Evolutionary conservation across 768 basidiomycete genomes (phyloP).

Genomic region (Russula abietina): DNA sequence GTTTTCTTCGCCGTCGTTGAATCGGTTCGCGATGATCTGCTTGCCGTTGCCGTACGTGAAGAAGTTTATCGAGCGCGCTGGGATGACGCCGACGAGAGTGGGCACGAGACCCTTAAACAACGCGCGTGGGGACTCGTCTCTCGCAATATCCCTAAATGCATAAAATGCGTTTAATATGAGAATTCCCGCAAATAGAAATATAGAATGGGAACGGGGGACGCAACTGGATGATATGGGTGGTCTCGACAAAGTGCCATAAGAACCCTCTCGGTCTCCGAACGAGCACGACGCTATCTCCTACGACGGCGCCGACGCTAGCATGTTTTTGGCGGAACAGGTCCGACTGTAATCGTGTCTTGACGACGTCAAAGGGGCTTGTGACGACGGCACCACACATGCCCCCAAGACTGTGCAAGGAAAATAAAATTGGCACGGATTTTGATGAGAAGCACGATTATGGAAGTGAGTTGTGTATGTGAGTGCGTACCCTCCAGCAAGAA

Average conservation of each 20-base stretch:
- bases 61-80: conserved; percentile 96
- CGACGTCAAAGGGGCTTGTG: conserved; percentile 96
- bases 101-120: conserved; percentile 94
- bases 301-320: conserved; percentile 28
- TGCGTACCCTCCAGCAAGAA: conserved; percentile 80
- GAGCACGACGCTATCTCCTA: conserved; percentile 32
- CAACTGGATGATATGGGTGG: conserved; percentile 81
- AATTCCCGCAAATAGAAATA: too few relatives aligned
- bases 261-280: conserved; percentile 44
- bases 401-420: conserved; percentile 54
- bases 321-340: conserved; percentile 62
- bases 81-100: conserved; percentile 89
- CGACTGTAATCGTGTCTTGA: conserved; percentile 95
- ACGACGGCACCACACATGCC: conserved; percentile 98
- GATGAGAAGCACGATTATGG: not conserved
- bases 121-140: conserved; percentile 80
- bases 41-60: conserved; percentile 98
- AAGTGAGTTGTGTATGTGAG: not conserved
- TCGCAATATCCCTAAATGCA: conserved; percentile 67
- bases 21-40: conserved; percentile 74
- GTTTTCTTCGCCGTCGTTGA: conserved; percentile 78
- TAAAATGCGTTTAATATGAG: not conserved
- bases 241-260: conserved; percentile 93
- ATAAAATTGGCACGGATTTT: not conserved
- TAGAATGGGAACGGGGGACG: too few relatives aligned